Evolutionary conservation across 768 basidiomycete genomes (phyloP), one percentile per base, ranked within the genome.

Genomic region (Podaxis carcinomalis): DNA sequence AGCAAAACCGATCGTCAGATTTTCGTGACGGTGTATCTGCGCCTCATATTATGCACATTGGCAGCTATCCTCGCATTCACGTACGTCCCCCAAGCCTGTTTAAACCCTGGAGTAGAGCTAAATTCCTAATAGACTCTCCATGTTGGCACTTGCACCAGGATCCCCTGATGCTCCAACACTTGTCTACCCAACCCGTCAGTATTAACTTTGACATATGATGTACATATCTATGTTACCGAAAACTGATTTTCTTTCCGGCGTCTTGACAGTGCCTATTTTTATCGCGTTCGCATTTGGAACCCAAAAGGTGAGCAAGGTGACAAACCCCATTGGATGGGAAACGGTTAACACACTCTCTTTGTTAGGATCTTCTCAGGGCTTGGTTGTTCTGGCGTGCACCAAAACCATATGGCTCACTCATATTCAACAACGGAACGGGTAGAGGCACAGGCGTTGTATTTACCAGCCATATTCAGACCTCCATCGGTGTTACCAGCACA

Each of bases 281-380:
- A 56, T 62, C 19, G 46, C 55, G 2, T 23, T 62, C 4, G 61
- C 61, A 37, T 62, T 62, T 36, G 61, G 61, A 1, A 62, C 54
- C 2, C 61, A 62, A 32, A 56, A 62, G 56, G 56, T 57, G 32
- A 50, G 27, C 57, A 16, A n/a, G 3, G n/a, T 19, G n/a, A 7
- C 19, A 14, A 7, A 44, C n/a, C 6, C 6, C 4, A n/a, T 21
- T 16, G 42, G 13, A 44, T 16, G 16, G 42, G 16, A 44, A n/a
- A 44, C 19, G 19, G 19, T 16, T n/a, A 6, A 32, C 3, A 32
- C 19, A 3, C 27, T 25, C 3, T 25, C 3, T 3, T 25, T 14
- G 6, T 32, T 32, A 59, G 58, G 58, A 59, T 21, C 37, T 59
- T 19, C 50, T 59, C 11, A 36, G 32, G 37, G 51, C 58, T 5